Evolutionary conservation across 129 eudicot species (phyloP), one percentile per base, ranked within the genome.

Genomic region (Logfia minima): DNA sequence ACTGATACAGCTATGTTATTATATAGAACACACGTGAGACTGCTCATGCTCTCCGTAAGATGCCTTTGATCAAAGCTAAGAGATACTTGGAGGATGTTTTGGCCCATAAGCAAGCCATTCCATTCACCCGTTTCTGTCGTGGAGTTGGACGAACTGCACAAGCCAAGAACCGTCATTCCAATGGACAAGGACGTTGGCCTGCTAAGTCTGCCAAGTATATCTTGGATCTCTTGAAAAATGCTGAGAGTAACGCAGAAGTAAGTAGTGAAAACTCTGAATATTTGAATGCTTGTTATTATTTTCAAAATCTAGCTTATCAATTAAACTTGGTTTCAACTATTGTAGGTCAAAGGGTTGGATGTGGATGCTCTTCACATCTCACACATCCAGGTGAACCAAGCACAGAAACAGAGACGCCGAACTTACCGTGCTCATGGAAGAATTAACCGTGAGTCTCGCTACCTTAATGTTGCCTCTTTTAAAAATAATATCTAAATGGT

Each of bases 181-280:
- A 88, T 80, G 92, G 92, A 29, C 92, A 88, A 77, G 92, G 92
- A 59, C 87, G 92, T 6, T 88, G 92, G 92, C 89, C 89, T 56
- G 92, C 82, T 23, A 85, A 88, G 53, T 88, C 92, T 39, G 92
- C 92, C 10, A 85, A 85, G 77, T 88, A 85, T 34, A 83, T 88
- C 63, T 80, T 88, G 58, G 92, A 88, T 63, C 76, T 88, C 67
- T 80, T 85, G 23, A 88, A 88, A 43, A 88, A 88, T 64, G 92
- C 89, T 0, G 92, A 88, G 82, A 88, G 92, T 16, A 88, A 88
- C 48, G 92, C 92, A 8, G 89, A 88, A 24, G 89, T 83, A 85
- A 61, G 77, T 10, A 24, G 0, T 26, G 10, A 7, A 1, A 39
- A 2, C 22, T 56, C 3, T 11, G 17, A 45, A 16, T n/a, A 35